phyloP scores from a whole-genome alignment of 768 basidiomycete species.

The Naganishia vaughanmartiniae region DNA sequence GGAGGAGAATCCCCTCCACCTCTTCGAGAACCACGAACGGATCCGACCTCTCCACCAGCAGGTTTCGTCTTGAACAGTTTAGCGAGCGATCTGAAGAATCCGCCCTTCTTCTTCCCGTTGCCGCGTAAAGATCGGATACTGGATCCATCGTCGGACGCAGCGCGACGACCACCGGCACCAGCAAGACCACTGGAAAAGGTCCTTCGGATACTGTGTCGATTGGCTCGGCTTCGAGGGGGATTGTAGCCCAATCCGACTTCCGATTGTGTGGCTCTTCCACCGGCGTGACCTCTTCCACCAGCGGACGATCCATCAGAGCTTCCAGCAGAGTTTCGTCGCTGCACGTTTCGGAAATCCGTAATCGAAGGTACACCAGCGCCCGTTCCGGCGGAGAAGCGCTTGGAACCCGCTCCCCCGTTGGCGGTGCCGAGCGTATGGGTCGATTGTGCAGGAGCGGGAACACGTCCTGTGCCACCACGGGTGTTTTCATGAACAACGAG shows the following conservation, averaged over 20 bases:
- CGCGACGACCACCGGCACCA: background rate
- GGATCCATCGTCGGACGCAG: conserved; percentile 40
- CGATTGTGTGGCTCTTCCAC: conserved; percentile 43
- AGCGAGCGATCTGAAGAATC: conserved; percentile 47
- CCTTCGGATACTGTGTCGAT: conserved; percentile 40
- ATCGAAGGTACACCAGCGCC: conserved; percentile 30
- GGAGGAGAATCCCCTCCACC: conserved; percentile 45
- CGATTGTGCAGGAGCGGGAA: background rate
- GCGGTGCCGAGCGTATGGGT: background rate
- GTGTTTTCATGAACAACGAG: conserved; percentile 49
- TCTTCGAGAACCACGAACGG: conserved; percentile 28
- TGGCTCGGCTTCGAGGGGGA: conserved; percentile 36
- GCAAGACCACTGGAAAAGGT: conserved; percentile 37
- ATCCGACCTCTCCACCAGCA: conserved; percentile 31
- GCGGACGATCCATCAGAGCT: conserved; percentile 22
- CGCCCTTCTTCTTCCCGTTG: conserved; percentile 43
- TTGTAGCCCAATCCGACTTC: conserved; percentile 47
- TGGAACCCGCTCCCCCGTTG: conserved; percentile 8
- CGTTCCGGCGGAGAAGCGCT: conserved; percentile 5
- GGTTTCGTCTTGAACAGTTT: conserved; percentile 46
- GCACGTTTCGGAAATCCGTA: conserved; percentile 22
- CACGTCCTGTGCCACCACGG: conserved; percentile 34
- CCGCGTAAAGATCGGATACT: conserved; percentile 34
- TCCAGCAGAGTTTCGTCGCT: conserved; percentile 25
- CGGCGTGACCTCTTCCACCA: background rate